Conservation (phyloP, 306 rosid species). For the Sicyos baderoa region DNA sequence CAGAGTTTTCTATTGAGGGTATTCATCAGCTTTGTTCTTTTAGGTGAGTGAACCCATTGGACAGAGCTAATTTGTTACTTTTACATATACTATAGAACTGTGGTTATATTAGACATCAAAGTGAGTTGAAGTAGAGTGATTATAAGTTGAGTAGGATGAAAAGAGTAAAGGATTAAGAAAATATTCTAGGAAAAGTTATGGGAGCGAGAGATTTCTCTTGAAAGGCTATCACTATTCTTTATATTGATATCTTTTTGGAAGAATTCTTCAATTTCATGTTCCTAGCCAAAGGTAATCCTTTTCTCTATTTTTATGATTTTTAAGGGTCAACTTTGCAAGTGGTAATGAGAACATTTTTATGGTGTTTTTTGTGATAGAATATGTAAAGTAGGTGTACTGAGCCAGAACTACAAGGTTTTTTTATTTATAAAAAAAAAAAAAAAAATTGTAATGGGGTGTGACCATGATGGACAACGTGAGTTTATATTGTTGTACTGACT, state of each 20-base stretch:
- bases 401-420: background rate
- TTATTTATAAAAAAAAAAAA: too few species aligned
- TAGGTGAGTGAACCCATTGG: background rate
- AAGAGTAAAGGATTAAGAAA: background rate
- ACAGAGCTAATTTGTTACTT: background rate
- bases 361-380: background rate
- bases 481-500: background rate
- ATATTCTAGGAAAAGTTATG: background rate
- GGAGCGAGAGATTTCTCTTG: background rate
- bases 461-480: background rate
- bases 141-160: background rate
- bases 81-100: background rate
- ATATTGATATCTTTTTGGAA: background rate
- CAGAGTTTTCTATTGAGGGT: background rate
- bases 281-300: background rate
- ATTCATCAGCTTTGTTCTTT: background rate
- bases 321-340: background rate
- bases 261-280: background rate
- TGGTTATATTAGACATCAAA: background rate
- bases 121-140: background rate
- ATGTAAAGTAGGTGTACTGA: background rate
- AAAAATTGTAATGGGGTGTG: too few species aligned
- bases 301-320: background rate
- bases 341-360: background rate
- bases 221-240: background rate